A percentile compares a stretch with the other conserved stretches of the same genome.
These are phyloP conservation scores for Warburgia ugandensis DNA, from an alignment of 164 flowering plant genomes.

Conservation along the genomic window DNA sequence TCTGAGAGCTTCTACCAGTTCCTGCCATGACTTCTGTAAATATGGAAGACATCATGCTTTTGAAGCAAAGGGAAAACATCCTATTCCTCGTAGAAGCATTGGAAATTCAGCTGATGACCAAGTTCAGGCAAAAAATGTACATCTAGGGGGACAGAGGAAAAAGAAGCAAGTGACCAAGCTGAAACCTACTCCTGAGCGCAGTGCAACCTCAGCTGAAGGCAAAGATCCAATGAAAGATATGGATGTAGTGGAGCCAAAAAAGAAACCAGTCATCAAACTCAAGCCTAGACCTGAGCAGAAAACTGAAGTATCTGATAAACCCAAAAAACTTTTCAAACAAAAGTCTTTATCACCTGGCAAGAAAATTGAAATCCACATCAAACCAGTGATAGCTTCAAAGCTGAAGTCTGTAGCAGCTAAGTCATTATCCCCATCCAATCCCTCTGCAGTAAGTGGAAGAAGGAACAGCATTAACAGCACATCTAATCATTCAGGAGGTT, in stretches of 20 bases:
- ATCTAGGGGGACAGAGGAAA: too few species aligned
- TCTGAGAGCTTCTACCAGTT: conserved; percentile 80
- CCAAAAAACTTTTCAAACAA: conserved; percentile 5
- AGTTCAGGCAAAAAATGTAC: too few species aligned
- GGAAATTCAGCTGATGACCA: too few species aligned
- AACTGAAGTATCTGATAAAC: neutral
- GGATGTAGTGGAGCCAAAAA: conserved; percentile 15
- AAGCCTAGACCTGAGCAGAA: conserved; percentile 13
- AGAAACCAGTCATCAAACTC: conserved; percentile 10
- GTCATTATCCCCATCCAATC: conserved; percentile 3
- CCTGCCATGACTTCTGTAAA: conserved; percentile 92
- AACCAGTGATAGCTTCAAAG: conserved; percentile 14
- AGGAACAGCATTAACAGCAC: neutral
- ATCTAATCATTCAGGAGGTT: neutral
- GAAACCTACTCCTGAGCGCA: too few species aligned
- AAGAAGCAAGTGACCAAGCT: too few species aligned
- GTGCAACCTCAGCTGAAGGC: conserved; percentile 5
- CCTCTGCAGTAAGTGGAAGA: neutral
- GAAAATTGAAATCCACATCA: conserved; percentile 8
- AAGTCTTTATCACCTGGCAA: conserved; percentile 12
- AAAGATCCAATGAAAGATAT: conserved; percentile 6
- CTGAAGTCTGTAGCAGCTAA: conserved; percentile 14
- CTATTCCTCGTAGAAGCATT: conserved; percentile 19
- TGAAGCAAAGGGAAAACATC: conserved; percentile 32
- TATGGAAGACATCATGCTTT: conserved; percentile 48